A percentile compares a stretch with the other conserved stretches of the same genome.
phyloP scores from a whole-genome alignment of 305 asterid species.

The Fraxinus albicans region DNA sequence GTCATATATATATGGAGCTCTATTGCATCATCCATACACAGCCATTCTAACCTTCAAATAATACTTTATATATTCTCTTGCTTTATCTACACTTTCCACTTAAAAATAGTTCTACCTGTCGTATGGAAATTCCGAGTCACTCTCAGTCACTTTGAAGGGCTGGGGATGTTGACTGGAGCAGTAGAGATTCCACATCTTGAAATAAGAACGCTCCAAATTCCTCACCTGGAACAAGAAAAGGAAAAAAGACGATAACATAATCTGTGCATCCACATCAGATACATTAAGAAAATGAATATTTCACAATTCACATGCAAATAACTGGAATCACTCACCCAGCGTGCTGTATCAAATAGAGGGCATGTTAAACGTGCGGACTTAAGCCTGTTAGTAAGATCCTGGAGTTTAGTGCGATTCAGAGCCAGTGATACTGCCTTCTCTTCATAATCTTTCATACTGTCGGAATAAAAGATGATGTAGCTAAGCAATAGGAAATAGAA shows the following conservation, averaged over 20 bases:
- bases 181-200: constrained; percentile 92
- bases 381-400: constrained; percentile 73
- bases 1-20: not conserved
- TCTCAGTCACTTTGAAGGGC: constrained; percentile 80
- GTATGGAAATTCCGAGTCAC: constrained; percentile 72
- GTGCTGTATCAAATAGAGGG: constrained; percentile 84
- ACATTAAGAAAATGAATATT: not conserved
- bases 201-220: constrained; percentile 86
- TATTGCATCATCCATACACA: not conserved
- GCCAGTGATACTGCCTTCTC: constrained; percentile 91
- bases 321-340: constrained; percentile 67
- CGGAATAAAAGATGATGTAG: constrained; percentile 19
- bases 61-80: constrained; percentile 18
- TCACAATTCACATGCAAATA: not conserved
- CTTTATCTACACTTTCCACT: constrained; percentile 50
- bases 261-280: not conserved
- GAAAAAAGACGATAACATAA: not conserved
- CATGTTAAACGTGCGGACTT: constrained; percentile 78
- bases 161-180: constrained; percentile 85
- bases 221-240: constrained; percentile 51
- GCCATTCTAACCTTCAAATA: constrained; percentile 20
- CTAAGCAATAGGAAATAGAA: constrained; percentile 11
- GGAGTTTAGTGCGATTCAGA: constrained; percentile 69
- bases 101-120: constrained; percentile 41
- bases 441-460: constrained; percentile 93